Evolutionary conservation across 768 basidiomycete genomes (phyloP), one percentile per base, ranked within the genome.

Genomic region (Boletus rubescentipes): DNA sequence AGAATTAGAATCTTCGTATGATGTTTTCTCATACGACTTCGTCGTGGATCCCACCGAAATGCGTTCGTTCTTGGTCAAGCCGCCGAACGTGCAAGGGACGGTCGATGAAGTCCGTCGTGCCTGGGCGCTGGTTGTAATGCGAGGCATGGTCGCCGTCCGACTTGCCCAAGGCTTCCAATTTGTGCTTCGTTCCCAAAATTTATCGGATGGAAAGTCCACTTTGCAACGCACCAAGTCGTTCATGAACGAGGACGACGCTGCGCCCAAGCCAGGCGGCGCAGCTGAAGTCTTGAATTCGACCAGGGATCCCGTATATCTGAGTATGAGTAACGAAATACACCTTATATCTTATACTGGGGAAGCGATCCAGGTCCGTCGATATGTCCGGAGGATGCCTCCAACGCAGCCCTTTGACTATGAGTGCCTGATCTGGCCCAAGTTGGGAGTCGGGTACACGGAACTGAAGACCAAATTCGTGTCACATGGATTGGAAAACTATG

Each of bases 161-260:
- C 79, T 98, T 12, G 85, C 90, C 12, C 93, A 98, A 69, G 95
- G 95, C 20, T 98, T 98, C 71, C 96, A 98, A 67, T 91, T 98
- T 62, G 84, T 97, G 20, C 73, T 94, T 16, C 77, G 78, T 21
- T 77, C 82, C 9, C 58, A 65, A 15, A 67, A 63, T 32, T 49
- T 51, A 1, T 55, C 60, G 44, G 70, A 75, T 15, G 74, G 75
- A 32, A 69, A 67, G n/a, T 54, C 69, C 51, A 53, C 66, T 10
- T 61, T 78, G 42, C 72, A 81, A 30, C 76, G 84, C 50, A 69
- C 77, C 18, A 83, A 84, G 61, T 82, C 84, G 23, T 84, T 86
- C 59, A 62, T 80, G 53, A 72, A 75, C 0, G 85, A 86, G 36
- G 85, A 77, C 38, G 73, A 84, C 18, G 61, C 74, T 38, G 74